A percentile compares a stretch with the other conserved stretches of the same genome.
Evolutionary conservation across 257 asterid species (phyloP).

Genomic region (Jasminum sambac): DNA sequence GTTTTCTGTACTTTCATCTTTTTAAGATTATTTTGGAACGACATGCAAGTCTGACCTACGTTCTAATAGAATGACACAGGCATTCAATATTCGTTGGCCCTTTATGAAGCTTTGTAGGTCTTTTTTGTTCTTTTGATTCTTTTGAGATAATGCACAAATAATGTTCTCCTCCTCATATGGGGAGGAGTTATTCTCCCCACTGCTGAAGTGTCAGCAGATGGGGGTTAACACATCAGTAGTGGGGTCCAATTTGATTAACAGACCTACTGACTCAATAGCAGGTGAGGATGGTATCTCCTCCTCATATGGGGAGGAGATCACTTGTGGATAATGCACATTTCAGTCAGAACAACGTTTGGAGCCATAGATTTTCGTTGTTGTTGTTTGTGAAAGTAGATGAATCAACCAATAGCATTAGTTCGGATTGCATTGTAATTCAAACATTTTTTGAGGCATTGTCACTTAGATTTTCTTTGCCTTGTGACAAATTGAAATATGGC

Average conservation of each 20-base stretch:
- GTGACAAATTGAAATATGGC: slow-evolving; percentile 4
- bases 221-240: no score
- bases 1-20: not conserved
- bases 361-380: not conserved
- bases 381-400: not conserved
- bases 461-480: not conserved
- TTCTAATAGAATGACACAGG: not conserved
- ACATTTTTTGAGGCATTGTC: not conserved
- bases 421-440: not conserved
- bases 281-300: no score
- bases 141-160: no score
- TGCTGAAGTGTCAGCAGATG: no score
- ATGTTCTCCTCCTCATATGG: no score
- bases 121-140: slow-evolving; percentile 5
- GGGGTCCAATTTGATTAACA: no score
- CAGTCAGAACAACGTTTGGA: not conserved
- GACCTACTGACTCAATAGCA: no score
- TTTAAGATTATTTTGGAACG: not conserved
- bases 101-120: not conserved
- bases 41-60: not conserved
- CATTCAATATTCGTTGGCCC: slow-evolving; percentile 7
- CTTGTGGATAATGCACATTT: slow-evolving; percentile 3
- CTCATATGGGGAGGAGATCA: no score
- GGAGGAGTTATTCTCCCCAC: no score
- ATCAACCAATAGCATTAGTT: not conserved